These are phyloP conservation scores for Cystobasidiaceae sp. DNA, from an alignment of 1,284 basidiomycete genomes.

Conservation along the genomic window DNA sequence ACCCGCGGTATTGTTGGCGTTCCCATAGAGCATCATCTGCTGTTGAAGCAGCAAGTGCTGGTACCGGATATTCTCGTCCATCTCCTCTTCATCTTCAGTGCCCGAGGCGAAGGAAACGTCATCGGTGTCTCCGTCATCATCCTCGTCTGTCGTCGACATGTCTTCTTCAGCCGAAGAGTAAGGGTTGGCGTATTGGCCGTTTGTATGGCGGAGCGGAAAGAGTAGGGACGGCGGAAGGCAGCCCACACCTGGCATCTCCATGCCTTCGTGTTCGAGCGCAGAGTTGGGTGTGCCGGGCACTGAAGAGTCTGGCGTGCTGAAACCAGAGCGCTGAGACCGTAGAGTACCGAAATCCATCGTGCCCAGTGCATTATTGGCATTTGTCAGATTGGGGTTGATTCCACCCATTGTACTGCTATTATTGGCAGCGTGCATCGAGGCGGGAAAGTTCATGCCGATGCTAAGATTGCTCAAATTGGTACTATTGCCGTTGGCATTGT, in stretches of 20 bases:
- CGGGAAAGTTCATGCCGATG: too few species aligned
- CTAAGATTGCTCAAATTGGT: too few species aligned
- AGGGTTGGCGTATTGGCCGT: not conserved
- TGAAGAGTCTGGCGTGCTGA: conserved; percentile 33
- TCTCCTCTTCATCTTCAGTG: not conserved
- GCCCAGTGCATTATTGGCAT: too few species aligned
- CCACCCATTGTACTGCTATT: too few species aligned
- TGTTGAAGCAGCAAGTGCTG: conserved; percentile 5
- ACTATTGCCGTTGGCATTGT: too few species aligned
- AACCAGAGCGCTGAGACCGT: too few species aligned
- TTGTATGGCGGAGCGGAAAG: conserved; percentile 3
- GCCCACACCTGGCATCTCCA: conserved; percentile 21
- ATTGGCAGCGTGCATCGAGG: too few species aligned
- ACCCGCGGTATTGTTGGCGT: too few species aligned
- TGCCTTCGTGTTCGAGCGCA: conserved; percentile 25
- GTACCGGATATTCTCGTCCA: conserved; percentile 16
- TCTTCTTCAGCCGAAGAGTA: conserved; percentile 20
- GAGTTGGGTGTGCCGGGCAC: conserved; percentile 32
- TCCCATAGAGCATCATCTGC: conserved; percentile 6
- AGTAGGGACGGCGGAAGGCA: conserved; percentile 26
- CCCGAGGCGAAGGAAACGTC: not conserved
- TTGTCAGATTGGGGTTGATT: too few species aligned
- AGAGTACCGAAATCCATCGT: too few species aligned
- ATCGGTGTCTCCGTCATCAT: conserved; percentile 13
- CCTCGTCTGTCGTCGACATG: conserved; percentile 22